These are phyloP conservation scores for Candida coquimbonensis DNA, from an alignment of 805 yeast species.

Conservation along the genomic window DNA sequence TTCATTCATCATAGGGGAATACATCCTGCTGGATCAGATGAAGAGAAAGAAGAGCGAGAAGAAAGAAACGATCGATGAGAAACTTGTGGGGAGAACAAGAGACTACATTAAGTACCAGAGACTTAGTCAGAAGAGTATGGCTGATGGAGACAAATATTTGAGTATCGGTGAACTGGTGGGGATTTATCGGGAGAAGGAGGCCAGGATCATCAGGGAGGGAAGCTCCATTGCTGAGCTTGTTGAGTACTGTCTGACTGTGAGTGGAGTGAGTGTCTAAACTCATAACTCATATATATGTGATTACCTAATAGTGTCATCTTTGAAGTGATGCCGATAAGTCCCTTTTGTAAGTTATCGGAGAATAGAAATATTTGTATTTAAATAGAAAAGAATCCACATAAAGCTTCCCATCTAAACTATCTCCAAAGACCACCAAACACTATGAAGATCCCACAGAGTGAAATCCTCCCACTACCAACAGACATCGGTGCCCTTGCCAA, in stretches of 20 bases:
- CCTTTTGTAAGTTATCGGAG: not conserved
- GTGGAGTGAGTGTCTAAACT: too few relatives aligned
- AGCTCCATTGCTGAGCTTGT: too few relatives aligned
- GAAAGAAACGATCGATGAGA: not conserved
- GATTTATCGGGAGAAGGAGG: too few relatives aligned
- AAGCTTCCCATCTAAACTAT: not conserved
- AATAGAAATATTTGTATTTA: constrained; percentile 1
- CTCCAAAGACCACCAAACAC: not conserved
- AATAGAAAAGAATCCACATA: not conserved
- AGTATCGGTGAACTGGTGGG: too few relatives aligned
- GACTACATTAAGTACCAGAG: constrained; percentile 7
- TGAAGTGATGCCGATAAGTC: too few relatives aligned
- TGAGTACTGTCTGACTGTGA: too few relatives aligned
- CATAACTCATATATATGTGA: too few relatives aligned
- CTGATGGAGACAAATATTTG: too few relatives aligned
- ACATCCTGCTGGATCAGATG: constrained; percentile 6
- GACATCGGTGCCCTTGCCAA: constrained; percentile 81
- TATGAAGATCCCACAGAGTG: constrained; percentile 27
- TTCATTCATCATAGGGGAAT: constrained; percentile 6
- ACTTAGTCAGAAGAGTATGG: too few relatives aligned
- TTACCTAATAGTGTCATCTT: too few relatives aligned
- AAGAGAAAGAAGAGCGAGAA: not conserved
- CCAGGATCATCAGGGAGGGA: too few relatives aligned
- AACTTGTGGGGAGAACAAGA: not conserved
- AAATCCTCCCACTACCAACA: constrained; percentile 67